phyloP scores from a whole-genome alignment of 768 basidiomycete genomes.

The Lactarius indigo region DNA sequence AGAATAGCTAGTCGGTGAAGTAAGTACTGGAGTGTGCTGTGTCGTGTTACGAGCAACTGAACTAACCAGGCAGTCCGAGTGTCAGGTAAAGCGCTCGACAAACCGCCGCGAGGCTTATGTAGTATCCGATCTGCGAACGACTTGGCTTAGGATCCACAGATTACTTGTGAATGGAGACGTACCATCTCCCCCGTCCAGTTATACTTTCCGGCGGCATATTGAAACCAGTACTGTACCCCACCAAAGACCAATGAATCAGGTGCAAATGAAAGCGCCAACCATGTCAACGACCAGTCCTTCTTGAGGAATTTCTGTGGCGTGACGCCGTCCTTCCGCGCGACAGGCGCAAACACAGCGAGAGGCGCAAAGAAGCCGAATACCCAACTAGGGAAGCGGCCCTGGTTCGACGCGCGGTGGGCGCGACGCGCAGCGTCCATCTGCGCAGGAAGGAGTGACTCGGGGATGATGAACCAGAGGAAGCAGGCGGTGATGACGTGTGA shows the following conservation, averaged over 20 bases:
- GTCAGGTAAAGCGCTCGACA: conserved; percentile 14
- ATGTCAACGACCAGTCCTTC: conserved; percentile 64
- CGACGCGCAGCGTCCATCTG: conserved; percentile 32
- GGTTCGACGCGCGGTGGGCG: conserved; percentile 16
- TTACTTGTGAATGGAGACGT: not conserved
- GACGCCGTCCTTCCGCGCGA: conserved; percentile 25
- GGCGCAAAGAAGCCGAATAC: conserved; percentile 67
- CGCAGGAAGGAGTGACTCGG: conserved; percentile 66
- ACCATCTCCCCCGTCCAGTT: conserved; percentile 18
- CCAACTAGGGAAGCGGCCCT: conserved; percentile 38
- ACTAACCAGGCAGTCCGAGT: conserved; percentile 14
- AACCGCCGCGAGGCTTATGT: conserved; percentile 7
- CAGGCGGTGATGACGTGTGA: conserved; percentile 49
- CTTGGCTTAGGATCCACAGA: not conserved
- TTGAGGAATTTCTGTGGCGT: conserved; percentile 41
- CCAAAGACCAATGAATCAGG: conserved; percentile 27
- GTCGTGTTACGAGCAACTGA: not conserved
- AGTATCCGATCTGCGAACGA: conserved; percentile 12
- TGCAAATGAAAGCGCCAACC: conserved; percentile 53
- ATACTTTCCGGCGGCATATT: conserved; percentile 17
- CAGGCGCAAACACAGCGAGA: conserved; percentile 60
- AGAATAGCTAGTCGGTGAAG: conserved; percentile 45
- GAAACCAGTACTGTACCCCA: conserved; percentile 26
- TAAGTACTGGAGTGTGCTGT: not conserved
- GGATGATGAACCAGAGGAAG: conserved; percentile 57